These are phyloP conservation scores for Phytophthora citricola DNA, from an alignment of 352 stramenopile genomes.

Conservation along the genomic window DNA sequence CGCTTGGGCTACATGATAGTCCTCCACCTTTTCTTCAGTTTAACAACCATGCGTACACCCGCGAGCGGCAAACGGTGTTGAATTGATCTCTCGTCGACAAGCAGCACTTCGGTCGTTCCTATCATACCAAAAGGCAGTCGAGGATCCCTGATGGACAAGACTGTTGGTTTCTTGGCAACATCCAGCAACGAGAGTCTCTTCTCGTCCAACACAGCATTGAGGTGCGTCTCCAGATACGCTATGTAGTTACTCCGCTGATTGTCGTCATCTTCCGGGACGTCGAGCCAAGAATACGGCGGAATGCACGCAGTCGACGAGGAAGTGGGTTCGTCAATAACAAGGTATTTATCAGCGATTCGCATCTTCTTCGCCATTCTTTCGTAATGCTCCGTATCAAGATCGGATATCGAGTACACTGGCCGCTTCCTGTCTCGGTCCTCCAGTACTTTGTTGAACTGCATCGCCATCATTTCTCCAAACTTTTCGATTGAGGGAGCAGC, in stretches of 20 bases:
- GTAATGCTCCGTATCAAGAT: slow-evolving; percentile 5
- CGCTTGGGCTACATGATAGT: slow-evolving; percentile 1
- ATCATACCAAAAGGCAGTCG: not conserved
- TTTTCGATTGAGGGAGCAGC: too few species aligned
- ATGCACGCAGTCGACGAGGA: not conserved
- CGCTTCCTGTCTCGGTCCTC: slow-evolving; percentile 11
- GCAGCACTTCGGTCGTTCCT: slow-evolving; percentile 9
- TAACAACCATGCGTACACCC: slow-evolving; percentile 3
- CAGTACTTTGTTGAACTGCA: slow-evolving; percentile 16
- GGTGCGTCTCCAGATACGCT: slow-evolving; percentile 14
- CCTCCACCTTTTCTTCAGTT: slow-evolving; percentile 5
- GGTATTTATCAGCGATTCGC: not conserved
- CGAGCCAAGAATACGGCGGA: slow-evolving; percentile 6
- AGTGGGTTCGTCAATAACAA: slow-evolving; percentile 6
- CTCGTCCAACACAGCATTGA: slow-evolving; percentile 4
- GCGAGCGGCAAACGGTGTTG: slow-evolving; percentile 2
- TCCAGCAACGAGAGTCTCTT: slow-evolving; percentile 11
- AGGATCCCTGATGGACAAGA: slow-evolving; percentile 3
- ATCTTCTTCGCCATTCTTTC: slow-evolving; percentile 16
- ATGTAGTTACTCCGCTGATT: slow-evolving; percentile 8
- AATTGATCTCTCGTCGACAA: slow-evolving; percentile 3
- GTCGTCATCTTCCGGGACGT: slow-evolving; percentile 2
- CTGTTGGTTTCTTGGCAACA: not conserved
- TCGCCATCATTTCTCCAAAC: too few species aligned
- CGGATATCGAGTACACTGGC: slow-evolving; percentile 9